Conservation (phyloP, 2,329 filamentous ascomycete genomes). For the Daldinia sp. region DNA sequence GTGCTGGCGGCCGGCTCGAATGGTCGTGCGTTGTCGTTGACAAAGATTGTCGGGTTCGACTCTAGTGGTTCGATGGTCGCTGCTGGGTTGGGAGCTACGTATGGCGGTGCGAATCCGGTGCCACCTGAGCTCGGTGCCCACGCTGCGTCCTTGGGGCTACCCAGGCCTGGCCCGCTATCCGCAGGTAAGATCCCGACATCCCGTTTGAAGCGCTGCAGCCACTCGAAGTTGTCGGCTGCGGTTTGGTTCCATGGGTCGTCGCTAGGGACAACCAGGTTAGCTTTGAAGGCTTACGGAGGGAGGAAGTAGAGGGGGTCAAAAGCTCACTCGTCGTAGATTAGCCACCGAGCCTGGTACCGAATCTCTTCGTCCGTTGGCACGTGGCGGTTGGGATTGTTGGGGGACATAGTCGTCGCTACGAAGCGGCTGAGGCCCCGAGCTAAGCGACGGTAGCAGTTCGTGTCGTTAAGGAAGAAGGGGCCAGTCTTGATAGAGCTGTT, state of each 20-base stretch:
- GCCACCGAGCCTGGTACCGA: slow-evolving; percentile 70
- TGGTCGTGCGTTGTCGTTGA: slow-evolving; percentile 50
- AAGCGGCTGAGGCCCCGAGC: slow-evolving; percentile 63
- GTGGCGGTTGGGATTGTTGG: slow-evolving; percentile 67
- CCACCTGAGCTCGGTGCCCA: slow-evolving; percentile 62
- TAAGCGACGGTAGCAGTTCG: slow-evolving; percentile 67
- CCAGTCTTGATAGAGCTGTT: slow-evolving; percentile 40
- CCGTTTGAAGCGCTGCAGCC: slow-evolving; percentile 69
- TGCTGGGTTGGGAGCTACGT: slow-evolving; percentile 54
- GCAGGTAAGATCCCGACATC: slow-evolving; percentile 60
- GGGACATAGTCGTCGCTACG: slow-evolving; percentile 61
- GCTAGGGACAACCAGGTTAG: slow-evolving; percentile 44
- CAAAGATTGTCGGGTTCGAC: slow-evolving; percentile 47
- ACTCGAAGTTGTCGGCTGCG: slow-evolving; percentile 69
- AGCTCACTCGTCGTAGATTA: slow-evolving; percentile 68
- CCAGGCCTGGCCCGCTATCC: slow-evolving; percentile 61
- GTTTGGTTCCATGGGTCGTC: slow-evolving; percentile 73
- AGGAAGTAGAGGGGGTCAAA: neutral
- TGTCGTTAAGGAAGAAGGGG: slow-evolving; percentile 63
- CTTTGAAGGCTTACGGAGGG: neutral
- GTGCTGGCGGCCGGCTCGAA: slow-evolving; percentile 55
- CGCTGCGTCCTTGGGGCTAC: slow-evolving; percentile 42
- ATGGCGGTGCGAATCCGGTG: slow-evolving; percentile 64
- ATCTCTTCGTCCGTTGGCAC: slow-evolving; percentile 68
- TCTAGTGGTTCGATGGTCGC: slow-evolving; percentile 48